Base-by-base conservation (phyloP, 2,329 filamentous ascomycete species). In the Penicillium sp. region DNA sequence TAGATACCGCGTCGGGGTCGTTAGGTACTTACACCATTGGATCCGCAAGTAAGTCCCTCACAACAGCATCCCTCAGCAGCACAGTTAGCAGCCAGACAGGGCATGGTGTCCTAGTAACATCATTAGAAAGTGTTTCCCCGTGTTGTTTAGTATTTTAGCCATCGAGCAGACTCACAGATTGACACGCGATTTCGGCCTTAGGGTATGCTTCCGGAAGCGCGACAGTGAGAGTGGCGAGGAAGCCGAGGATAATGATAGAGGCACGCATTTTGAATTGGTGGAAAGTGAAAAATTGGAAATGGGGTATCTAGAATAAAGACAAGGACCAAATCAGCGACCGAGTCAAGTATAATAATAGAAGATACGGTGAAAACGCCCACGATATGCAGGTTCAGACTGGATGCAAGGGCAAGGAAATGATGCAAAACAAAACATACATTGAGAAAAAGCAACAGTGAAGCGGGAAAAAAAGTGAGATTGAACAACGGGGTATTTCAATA, bases 151-250 rank as follows among this genome's bases (percentile, higher is more conserved):
- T 10, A 12, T 10, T 19, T 19, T 31, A 7, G 25, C 43, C 19
- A 57, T 45, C 17, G 17, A 7, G 15, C 6, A 17, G 10, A 54
- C 55, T 43, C 21, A 57, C 55, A 25, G 55, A 57, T 54, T 47
- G 49, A 10, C 55, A 57, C 8, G 42, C 13, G 7, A 53, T 37
- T 13, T 6, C 27, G 6, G 54, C 63, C 19, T 59, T 51, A 15
- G 50, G 58, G 37, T 54, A 61, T 10, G 61, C 23, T 37, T 63
- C 56, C 0, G 61, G 63, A 1, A 66, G 40, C 0, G 63, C 63
- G 40, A 49, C 33, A 10, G 57, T 40, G 15, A 62, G 23, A 31
- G 54, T 58, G 37, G 63, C 60, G 13, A 64, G 46, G 46, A 66
- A 50, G 38, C 56, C 56, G 25, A 57, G 40, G 27, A 66, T 21